Evolutionary conservation across 805 yeast species (phyloP), one percentile per base, ranked within the genome.

Genomic region (Candida railenensis): DNA sequence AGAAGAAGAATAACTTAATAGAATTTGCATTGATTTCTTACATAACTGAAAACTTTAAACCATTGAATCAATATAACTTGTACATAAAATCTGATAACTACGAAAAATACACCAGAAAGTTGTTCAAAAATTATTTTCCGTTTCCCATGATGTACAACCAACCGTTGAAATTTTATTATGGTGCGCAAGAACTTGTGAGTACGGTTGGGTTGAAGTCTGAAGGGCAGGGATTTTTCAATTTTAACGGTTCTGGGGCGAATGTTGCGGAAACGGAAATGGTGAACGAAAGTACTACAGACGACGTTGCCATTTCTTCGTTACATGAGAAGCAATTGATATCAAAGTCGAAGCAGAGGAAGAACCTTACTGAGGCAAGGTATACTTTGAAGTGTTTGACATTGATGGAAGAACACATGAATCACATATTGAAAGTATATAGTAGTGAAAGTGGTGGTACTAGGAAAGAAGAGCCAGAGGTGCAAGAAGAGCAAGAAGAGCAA

Each of bases 131-230:
- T 3, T 74, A 79, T 46, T 62, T 85, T 16, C 85, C 87, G 4
- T 86, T 85, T 66, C 92, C 91, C 8, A 75, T 84, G 78, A 87
- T 85, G 77, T 85, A 85, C 58, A 79, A 78, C 49, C 81, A 84
- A 19, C 90, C 91, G 1, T 51, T 80, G 34, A 67, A 64, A 37
- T 69, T 71, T 47, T 73, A 72, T 53, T 57, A 61, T 43, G 46
- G 51, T 36, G 77, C 77, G 1, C 65, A 66, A 46, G 63, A 60
- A 16, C 66, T 62, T 48, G 66, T 67, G 11, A 52, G 58, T 40
- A 38, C 55, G 14, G 49, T 66, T 4, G 76, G 75, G 2, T 58
- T 72, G 25, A 57, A 58, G 12, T 44, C 55, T 3, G 57, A 54
- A 19, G 57, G 54, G 33, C 48, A 53, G 0, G 65, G 70, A 22